Evolutionary conservation across 1,139 yeast genomes (phyloP).

Genomic region (Scheffersomyces parashehatae): DNA sequence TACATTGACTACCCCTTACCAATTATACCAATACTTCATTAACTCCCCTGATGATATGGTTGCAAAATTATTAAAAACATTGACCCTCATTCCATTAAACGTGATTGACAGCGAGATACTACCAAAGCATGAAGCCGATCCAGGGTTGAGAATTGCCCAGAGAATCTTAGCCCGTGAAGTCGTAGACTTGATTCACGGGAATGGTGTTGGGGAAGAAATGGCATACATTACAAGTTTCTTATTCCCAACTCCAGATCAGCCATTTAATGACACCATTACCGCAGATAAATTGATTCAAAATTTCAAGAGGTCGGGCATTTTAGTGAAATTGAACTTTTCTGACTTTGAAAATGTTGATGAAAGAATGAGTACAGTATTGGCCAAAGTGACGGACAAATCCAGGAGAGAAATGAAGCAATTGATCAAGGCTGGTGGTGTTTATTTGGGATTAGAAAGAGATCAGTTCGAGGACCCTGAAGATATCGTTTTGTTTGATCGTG

Average conservation of each 20-base stretch:
- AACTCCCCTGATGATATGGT: constrained; percentile 81
- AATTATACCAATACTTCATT: constrained; percentile 82
- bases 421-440: constrained; percentile 72
- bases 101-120: constrained; percentile 56
- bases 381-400: constrained; percentile 40
- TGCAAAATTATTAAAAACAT: constrained; percentile 63
- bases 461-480: constrained; percentile 55
- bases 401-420: constrained; percentile 61
- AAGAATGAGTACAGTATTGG: constrained; percentile 41
- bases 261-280: constrained; percentile 45
- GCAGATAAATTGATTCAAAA: constrained; percentile 59
- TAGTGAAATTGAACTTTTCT: constrained; percentile 37
- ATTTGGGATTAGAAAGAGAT: constrained; percentile 63
- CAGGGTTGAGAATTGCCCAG: constrained; percentile 72
- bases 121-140: constrained; percentile 53
- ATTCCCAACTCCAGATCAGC: constrained; percentile 60
- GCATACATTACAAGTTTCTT: constrained; percentile 63
- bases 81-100: constrained; percentile 72
- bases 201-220: constrained; percentile 69
- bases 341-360: constrained; percentile 36
- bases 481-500: constrained; percentile 45
- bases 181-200: constrained; percentile 84
- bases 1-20: constrained; percentile 72
- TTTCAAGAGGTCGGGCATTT: constrained; percentile 62
- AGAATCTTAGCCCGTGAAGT: constrained; percentile 77